A percentile compares a stretch with the other conserved stretches of the same genome.
Conservation (phyloP, 164 flowering plant genomes). For the Euptelea pleiosperma region DNA sequence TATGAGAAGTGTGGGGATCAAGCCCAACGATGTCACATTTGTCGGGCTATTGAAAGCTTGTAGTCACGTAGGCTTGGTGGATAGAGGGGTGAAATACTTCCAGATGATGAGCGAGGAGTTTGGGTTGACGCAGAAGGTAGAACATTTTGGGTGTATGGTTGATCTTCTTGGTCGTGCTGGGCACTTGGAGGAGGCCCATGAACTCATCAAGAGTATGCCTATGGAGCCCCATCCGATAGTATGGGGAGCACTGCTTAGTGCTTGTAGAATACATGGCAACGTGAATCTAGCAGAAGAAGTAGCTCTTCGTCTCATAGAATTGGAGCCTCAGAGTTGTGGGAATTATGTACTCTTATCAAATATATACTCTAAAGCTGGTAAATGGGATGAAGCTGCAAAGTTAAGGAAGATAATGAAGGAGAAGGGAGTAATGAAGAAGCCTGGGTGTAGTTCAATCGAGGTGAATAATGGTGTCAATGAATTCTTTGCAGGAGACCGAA, state of each 20-base stretch:
- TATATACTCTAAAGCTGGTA: conserved; percentile 14
- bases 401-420: conserved; percentile 21
- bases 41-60: conserved; percentile 32
- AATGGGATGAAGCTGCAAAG: conserved; percentile 21
- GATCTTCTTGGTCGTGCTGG: conserved; percentile 33
- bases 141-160: conserved; percentile 34
- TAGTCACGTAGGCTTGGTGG: conserved; percentile 27
- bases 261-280: conserved; percentile 28
- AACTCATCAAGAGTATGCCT: conserved; percentile 24
- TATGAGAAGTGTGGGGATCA: conserved; percentile 19
- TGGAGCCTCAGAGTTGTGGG: conserved; percentile 25
- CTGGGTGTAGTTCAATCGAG: conserved; percentile 31
- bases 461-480: conserved; percentile 21
- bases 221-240: conserved; percentile 29
- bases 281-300: conserved; percentile 25
- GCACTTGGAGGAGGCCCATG: conserved; percentile 21
- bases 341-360: conserved; percentile 22
- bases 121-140: conserved; percentile 22
- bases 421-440: conserved; percentile 18
- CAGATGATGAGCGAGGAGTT: conserved; percentile 21
- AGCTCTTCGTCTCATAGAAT: conserved; percentile 20
- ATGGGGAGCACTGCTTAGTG: conserved; percentile 25
- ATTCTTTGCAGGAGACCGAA: conserved; percentile 25
- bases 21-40: conserved; percentile 30
- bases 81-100: conserved; percentile 22